These are phyloP conservation scores for Pigoraptor vietnamica DNA, from an alignment of 78 protist genomes.

Conservation along the genomic window DNA sequence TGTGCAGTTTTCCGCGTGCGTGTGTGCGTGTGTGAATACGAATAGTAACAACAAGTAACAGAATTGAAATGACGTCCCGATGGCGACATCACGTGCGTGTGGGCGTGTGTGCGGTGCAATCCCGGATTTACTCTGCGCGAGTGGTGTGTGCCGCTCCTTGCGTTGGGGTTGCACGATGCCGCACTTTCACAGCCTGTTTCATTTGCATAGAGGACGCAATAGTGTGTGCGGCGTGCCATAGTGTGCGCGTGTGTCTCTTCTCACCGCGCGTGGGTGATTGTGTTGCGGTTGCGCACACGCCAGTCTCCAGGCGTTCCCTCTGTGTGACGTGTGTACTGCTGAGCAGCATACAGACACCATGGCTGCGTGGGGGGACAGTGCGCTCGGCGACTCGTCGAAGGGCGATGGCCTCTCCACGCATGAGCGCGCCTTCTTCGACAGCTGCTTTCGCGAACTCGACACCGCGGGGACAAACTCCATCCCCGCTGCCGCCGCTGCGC, in stretches of 20 bases:
- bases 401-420: background rate
- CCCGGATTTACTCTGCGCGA: background rate
- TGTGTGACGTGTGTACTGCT: background rate
- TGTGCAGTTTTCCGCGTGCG: background rate
- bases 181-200: too few species aligned
- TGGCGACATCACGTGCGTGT: too few species aligned
- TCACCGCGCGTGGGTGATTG: too few species aligned
- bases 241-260: too few species aligned
- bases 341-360: background rate
- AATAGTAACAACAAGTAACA: too few species aligned
- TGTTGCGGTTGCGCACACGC: too few species aligned
- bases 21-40: background rate
- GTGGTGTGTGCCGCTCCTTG: background rate
- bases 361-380: background rate
- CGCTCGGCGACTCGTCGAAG: background rate
- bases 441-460: background rate
- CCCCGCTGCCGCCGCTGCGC: background rate
- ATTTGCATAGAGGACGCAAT: too few species aligned
- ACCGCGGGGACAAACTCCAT: background rate
- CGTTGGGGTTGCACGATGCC: too few species aligned
- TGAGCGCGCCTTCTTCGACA: background rate
- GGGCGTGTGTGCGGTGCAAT: background rate
- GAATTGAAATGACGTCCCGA: too few species aligned
- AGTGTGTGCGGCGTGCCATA: too few species aligned
- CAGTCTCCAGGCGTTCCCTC: too few species aligned